Percentiles rank a stretch among this genome's conserved stretches.
Conservation (phyloP, 148 eudicot genomes). For the Vaccinium macrocarpon region DNA sequence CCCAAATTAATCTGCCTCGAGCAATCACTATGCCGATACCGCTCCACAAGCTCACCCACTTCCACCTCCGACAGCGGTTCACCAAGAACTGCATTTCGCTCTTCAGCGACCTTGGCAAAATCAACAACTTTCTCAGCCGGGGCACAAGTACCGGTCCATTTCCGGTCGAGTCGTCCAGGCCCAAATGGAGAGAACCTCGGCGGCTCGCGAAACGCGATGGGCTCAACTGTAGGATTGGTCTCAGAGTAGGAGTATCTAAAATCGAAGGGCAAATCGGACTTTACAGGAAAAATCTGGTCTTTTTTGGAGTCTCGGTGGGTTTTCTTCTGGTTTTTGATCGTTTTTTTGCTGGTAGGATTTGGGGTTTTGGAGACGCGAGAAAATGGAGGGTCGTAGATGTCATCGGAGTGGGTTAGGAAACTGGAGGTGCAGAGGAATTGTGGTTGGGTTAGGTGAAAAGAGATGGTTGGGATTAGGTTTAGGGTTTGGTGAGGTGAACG, state of each 20-base stretch:
- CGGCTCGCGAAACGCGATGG: conserved; percentile 87
- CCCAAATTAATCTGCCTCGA: conserved; percentile 83
- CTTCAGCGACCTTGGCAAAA: conserved; percentile 31
- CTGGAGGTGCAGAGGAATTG: conserved; percentile 14
- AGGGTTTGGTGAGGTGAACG: conserved; percentile 22
- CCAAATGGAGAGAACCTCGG: conserved; percentile 85
- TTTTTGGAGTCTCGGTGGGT: conserved; percentile 8
- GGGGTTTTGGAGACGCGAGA: conserved; percentile 44
- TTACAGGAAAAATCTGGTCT: conserved; percentile 23
- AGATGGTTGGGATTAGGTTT: neutral
- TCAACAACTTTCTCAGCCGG: conserved; percentile 30
- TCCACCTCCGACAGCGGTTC: conserved; percentile 62
- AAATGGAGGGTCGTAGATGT: conserved; percentile 75
- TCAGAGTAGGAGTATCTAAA: conserved; percentile 88
- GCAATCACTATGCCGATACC: conserved; percentile 81
- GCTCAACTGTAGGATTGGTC: conserved; percentile 40
- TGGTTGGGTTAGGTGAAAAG: neutral
- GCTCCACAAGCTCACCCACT: conserved; percentile 65
- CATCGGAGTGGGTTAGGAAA: conserved; percentile 20
- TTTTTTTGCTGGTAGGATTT: neutral
- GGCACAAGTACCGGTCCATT: conserved; percentile 87
- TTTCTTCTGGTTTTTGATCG: conserved; percentile 18
- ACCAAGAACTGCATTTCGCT: conserved; percentile 50
- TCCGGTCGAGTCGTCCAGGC: conserved; percentile 82
- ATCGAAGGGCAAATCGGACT: conserved; percentile 74